Evolutionary conservation across 345 rosid genomes (phyloP).

Genomic region (Citrus inodora): DNA sequence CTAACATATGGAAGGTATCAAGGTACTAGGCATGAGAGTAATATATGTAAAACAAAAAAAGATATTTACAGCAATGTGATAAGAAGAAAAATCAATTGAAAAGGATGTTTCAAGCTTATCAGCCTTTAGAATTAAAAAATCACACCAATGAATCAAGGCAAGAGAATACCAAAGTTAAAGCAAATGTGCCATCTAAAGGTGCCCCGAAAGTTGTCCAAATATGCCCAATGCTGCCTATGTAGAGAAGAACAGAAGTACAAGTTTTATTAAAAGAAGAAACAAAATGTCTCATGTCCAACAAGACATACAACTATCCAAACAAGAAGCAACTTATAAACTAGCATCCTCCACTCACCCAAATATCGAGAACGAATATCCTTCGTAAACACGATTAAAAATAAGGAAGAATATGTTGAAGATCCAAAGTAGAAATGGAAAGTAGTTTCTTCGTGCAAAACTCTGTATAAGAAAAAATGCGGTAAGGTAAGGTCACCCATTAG

Average conservation of each 20-base stretch:
- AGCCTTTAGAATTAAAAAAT: background rate
- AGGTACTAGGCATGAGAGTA: background rate
- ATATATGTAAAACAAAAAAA: background rate
- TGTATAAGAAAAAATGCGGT: slow-evolving; percentile 37
- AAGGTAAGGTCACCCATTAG: slow-evolving; percentile 23
- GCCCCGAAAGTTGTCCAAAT: slow-evolving; percentile 78
- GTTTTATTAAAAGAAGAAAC: slow-evolving; percentile 1
- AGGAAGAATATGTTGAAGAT: slow-evolving; percentile 69
- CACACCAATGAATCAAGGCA: background rate
- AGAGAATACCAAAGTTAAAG: slow-evolving; percentile 79
- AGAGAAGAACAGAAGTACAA: slow-evolving; percentile 6
- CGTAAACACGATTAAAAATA: slow-evolving; percentile 74
- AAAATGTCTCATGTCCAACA: slow-evolving; percentile 5
- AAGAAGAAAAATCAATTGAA: background rate
- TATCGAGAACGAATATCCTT: slow-evolving; percentile 78
- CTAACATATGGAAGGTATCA: background rate
- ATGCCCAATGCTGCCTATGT: slow-evolving; percentile 60
- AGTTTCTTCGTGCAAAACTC: slow-evolving; percentile 59
- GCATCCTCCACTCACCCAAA: slow-evolving; percentile 64
- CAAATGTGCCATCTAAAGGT: slow-evolving; percentile 96
- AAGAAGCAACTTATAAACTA: background rate
- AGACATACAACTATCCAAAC: background rate
- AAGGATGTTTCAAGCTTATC: background rate
- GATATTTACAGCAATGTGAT: background rate
- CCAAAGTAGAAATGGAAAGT: slow-evolving; percentile 65